Evolutionary conservation across 2,329 filamentous ascomycete species (phyloP).

Genomic region (Penicillium janthinellum): DNA sequence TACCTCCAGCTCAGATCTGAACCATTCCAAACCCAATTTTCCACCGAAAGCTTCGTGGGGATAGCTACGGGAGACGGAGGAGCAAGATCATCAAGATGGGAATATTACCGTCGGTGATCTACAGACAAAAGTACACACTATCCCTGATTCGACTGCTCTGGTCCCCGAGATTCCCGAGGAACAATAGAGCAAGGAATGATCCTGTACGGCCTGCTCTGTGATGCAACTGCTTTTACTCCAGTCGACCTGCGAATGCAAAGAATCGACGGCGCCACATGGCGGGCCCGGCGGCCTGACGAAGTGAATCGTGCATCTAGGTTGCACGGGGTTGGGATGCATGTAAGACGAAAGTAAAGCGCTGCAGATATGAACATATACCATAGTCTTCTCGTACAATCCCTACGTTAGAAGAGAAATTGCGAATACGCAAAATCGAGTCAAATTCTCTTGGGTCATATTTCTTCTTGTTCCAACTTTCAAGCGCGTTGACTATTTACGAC

Average conservation of each 20-base stretch:
- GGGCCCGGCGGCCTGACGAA: neutral
- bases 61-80: neutral
- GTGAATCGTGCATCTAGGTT: neutral
- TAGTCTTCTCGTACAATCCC: no score
- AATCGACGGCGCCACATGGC: slow-evolving; percentile 3
- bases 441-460: neutral
- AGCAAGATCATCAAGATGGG: neutral
- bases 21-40: neutral
- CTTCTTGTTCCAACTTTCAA: neutral
- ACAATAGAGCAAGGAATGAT: neutral
- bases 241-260: neutral
- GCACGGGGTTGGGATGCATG: neutral
- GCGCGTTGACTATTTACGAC: neutral
- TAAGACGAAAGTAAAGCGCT: neutral
- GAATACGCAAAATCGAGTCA: no score
- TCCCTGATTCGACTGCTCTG: slow-evolving; percentile 4
- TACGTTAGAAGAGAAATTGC: no score
- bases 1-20: neutral
- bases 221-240: neutral
- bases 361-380: no score
- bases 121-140: slow-evolving; percentile 21
- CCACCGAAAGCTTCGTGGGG: neutral
- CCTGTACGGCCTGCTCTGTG: neutral
- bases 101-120: neutral
- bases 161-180: slow-evolving; percentile 8